Evolutionary conservation across 768 basidiomycete species (phyloP), one percentile per base, ranked within the genome.

Genomic region (Suillus spraguei): DNA sequence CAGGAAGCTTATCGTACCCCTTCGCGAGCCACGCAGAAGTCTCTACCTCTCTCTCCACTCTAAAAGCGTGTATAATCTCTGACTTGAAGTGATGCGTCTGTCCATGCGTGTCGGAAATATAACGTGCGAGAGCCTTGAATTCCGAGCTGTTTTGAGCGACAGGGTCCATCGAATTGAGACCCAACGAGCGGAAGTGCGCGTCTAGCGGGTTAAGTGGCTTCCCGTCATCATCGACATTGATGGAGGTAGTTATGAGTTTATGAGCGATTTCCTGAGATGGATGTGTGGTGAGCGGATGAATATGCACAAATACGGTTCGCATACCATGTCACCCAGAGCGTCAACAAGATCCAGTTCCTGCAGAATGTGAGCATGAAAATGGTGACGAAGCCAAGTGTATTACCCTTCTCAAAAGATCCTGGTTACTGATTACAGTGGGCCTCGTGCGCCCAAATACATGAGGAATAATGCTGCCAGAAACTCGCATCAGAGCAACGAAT

Each of bases 301-400:
- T 39, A 52, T 2, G 24, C 59, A 24, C 13, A 9, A 46, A 28
- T 42, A 11, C 13, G 32, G n/a, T 4, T n/a, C 17, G 60, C 65
- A 33, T 65, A 82, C 84, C 87, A 88, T 87, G 68, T 88, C 86
- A 3, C 85, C 85, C 28, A 88, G 80, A 22, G 86, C 84, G 65
- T 87, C 87, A 17, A 87, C 85, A 24, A 87, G 80, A n/a, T 85
- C 84, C 47, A 87, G 79, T 76, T 87, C 85, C 81, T 83, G 67
- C 14, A 39, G 22, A 24, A 36, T 20, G n/a, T 66, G 35, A 59
- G 41, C 9, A 33, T 22, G 20, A 50, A n/a, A 10, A 20, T 39
- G 42, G 24, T 9, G 52, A 13, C 5, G 33, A 14, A 52, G 41
- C 17, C 5, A 33, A 20, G 36, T 20, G 28, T 16, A 60, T 17